Base-by-base conservation (phyloP, 1,284 basidiomycete species). In the Boletus subluridellus region DNA sequence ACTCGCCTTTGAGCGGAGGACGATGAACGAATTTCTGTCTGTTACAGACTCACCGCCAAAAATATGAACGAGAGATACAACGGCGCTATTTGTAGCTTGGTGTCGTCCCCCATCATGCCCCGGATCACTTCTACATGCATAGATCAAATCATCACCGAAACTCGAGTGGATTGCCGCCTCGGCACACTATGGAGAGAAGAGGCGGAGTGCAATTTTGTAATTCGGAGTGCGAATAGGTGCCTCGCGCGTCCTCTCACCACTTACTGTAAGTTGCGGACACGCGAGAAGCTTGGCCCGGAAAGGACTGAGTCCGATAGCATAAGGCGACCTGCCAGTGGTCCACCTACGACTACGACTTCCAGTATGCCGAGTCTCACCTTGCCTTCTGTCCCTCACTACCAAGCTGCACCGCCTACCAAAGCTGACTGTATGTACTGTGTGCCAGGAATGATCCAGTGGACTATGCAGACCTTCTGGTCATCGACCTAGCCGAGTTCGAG, bases 401-500 rank as follows among this genome's bases (percentile, higher is more conserved):
- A 62, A 47, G 49, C 64, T n/a, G 63, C 70, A 28, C 62, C 60
- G 1, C 60, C 60, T 5, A 71, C 68, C 30, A 55, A 61, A 42
- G 65, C 52, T 12, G 51, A 61, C 15, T n/a, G 71, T 69, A 52
- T 21, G 68, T 66, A 12, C 17, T 15, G 21, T 30, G 2, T 51
- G 6, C 4, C 12, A 21, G 26, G 8, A 12, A 7, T 32, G 11
- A 42, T 48, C 21, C 38, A 87, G 86, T 87, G 70, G 81, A 87
- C 45, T 89, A 84, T 76, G 89, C 85, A 1, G 80, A 87, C 46
- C 77, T 90, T 21, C 78, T 83, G 15, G 77, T 82, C 52, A 80
- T 90, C 57, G 88, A 90, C 66, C 71, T 90, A 11, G 75, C 83
- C 34, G 79, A 80, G 54, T 76, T 77, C n/a, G 62, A 67, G 15